Evolutionary conservation across 768 basidiomycete genomes (phyloP).

Genomic region (Boletus fagicola): DNA sequence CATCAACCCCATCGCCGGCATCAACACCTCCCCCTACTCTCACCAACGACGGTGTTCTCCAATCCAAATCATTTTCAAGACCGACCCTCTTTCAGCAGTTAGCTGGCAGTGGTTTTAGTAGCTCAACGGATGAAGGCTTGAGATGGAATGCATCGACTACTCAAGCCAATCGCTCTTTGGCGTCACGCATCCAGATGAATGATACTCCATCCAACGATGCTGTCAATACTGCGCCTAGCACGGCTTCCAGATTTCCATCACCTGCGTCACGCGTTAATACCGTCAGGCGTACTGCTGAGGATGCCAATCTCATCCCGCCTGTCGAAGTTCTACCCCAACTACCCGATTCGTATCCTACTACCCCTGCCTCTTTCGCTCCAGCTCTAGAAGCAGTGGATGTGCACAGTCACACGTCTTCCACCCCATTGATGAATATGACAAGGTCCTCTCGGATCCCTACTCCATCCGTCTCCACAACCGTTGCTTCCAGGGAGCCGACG

Average conservation of each 20-base stretch:
- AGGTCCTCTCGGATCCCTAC: neutral
- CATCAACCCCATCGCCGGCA: conserved; percentile 24
- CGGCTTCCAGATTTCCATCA: neutral
- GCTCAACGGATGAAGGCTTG: neutral
- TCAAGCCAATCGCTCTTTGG: conserved; percentile 19
- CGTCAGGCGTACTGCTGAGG: neutral
- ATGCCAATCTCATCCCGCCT: conserved; percentile 30
- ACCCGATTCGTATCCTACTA: conserved; percentile 19
- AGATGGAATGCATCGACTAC: neutral
- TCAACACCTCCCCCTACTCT: conserved; percentile 6
- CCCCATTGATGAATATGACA: neutral
- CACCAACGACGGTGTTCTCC: neutral
- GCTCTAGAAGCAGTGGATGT: neutral
- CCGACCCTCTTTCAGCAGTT: conserved; percentile 25
- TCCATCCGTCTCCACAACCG: neutral
- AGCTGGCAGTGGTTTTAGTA: conserved; percentile 1
- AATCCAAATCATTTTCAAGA: conserved; percentile 15
- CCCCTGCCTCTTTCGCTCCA: conserved; percentile 11
- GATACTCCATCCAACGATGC: neutral
- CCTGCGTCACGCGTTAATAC: neutral
- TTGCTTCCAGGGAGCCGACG: neutral
- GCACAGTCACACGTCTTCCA: neutral
- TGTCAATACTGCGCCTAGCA: neutral
- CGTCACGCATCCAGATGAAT: conserved; percentile 26
- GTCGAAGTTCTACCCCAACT: conserved; percentile 27